phyloP scores from a whole-genome alignment of 2,329 filamentous ascomycete genomes.

The Penicillium thymicola region DNA sequence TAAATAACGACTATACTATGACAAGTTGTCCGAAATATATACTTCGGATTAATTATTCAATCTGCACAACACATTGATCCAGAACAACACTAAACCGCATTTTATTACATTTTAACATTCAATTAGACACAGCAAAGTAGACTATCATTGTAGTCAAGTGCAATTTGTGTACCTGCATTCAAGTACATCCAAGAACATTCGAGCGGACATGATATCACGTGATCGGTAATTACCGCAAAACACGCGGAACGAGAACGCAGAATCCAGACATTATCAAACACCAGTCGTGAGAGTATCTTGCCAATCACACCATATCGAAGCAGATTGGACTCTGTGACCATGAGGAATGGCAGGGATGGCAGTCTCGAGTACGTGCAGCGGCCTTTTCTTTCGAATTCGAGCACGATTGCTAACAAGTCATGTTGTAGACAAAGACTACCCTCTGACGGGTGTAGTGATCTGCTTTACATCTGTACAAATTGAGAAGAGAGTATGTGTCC shows the following conservation, averaged over 20 bases:
- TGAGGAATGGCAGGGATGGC: constrained; percentile 43
- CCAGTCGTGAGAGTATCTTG: background rate
- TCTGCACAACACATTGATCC: background rate
- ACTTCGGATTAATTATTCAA: background rate
- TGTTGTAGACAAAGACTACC: constrained; percentile 54
- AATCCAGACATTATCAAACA: background rate
- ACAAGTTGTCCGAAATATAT: background rate
- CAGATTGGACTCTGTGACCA: constrained; percentile 20
- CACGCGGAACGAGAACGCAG: constrained; percentile 12
- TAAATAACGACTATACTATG: background rate
- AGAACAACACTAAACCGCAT: background rate
- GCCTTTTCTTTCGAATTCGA: background rate
- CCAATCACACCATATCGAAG: background rate
- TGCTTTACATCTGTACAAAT: constrained; percentile 84
- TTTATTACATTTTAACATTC: background rate
- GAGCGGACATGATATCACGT: constrained; percentile 11
- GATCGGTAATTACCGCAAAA: constrained; percentile 14
- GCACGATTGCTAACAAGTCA: constrained; percentile 17
- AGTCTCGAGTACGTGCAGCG: constrained; percentile 31
- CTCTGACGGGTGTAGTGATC: constrained; percentile 69
- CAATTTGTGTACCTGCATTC: background rate
- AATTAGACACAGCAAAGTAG: background rate
- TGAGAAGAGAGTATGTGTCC: constrained; percentile 66
- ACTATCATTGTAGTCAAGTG: background rate
- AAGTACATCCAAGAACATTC: background rate